A percentile compares a stretch with the other conserved stretches of the same genome.
These are phyloP conservation scores for Tylopilus rubrobrunneus DNA, from an alignment of 768 basidiomycete genomes.

Conservation along the genomic window DNA sequence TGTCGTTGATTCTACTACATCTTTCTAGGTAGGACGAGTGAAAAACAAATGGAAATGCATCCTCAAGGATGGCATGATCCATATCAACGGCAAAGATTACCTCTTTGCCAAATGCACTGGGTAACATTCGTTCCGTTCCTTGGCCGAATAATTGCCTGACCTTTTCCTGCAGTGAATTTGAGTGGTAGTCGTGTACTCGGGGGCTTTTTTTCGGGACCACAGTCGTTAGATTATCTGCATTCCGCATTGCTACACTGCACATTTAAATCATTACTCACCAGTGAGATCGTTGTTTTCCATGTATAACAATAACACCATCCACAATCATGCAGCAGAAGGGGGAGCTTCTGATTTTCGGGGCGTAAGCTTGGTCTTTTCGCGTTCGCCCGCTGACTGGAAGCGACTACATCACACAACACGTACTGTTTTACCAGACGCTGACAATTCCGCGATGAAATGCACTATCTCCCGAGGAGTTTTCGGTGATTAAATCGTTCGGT, in stretches of 20 bases:
- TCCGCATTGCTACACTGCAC: constrained; percentile 20
- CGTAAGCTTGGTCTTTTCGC: not conserved
- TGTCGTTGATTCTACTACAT: not conserved
- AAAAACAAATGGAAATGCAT: constrained; percentile 99
- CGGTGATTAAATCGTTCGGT: constrained; percentile 8
- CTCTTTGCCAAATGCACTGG: constrained; percentile 96
- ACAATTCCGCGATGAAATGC: not conserved
- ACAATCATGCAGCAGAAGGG: constrained; percentile 3
- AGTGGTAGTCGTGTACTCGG: constrained; percentile 34
- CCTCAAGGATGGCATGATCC: constrained; percentile 96
- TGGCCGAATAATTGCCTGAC: not conserved
- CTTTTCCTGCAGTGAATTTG: constrained; percentile 36
- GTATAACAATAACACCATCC: constrained; percentile 22
- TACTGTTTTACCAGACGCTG: not conserved
- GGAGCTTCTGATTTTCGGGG: not conserved
- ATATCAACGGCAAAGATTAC: constrained; percentile 96
- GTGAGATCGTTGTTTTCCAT: constrained; percentile 15
- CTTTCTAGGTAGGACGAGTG: constrained; percentile 84
- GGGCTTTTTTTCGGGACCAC: constrained; percentile 1
- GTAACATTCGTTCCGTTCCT: constrained; percentile 43
- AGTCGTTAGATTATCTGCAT: constrained; percentile 22
- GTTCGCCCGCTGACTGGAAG: not conserved
- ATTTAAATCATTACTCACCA: constrained; percentile 22
- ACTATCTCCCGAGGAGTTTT: not conserved
- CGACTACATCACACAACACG: not conserved